Base-by-base conservation (phyloP, 2,329 filamentous ascomycete genomes). In the Aphanoascus verrucosus region DNA sequence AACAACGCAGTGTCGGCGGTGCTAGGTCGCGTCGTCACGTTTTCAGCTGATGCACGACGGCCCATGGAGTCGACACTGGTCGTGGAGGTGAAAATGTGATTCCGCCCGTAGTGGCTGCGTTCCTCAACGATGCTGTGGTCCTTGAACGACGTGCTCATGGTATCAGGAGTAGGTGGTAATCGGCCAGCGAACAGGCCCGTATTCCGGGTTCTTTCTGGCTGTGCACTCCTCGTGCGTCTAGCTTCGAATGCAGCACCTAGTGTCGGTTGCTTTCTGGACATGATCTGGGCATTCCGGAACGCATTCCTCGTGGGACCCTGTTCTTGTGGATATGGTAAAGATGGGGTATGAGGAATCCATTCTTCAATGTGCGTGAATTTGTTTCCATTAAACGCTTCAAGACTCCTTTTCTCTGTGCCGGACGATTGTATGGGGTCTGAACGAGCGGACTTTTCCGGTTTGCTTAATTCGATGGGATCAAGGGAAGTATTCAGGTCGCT, bases 161-260 rank as follows among this genome's bases (percentile, higher is more conserved):
- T 72, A 50, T 72, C 70, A 2, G 70, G 70, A 1, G 70, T 72
- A 11, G 69, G 70, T 17, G 70, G 70, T 3, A 72, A 60, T 14
- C 61, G 64, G 9, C 63, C 58, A 4, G 63, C 67, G 50, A 71
- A 71, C 15, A 8, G 45, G n/a, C 31, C 23, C 12, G 12, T 19
- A 31, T 54, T 46, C 8, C 37, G n/a, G 32, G 40, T 28, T 19
- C 38, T 7, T 9, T 4, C 20, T 1, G 19, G 15, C 12, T 48
- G 49, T 6, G 52, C 42, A 15, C 38, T 17, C 8, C 54, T 57
- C 5, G 61, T 61, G 34, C 58, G 58, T 34, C 57, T 59, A 5
- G 51, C 51, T 42, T 60, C 52, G 14, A 68, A 59, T 14, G 61
- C 61, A n/a, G 58, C 58, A 60, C 62, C 47, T 61, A 62, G 28